Percentiles rank a stretch among this genome's conserved stretches.
Evolutionary conservation across 805 yeast genomes (phyloP).

Genomic region (Danielia reshetovae): DNA sequence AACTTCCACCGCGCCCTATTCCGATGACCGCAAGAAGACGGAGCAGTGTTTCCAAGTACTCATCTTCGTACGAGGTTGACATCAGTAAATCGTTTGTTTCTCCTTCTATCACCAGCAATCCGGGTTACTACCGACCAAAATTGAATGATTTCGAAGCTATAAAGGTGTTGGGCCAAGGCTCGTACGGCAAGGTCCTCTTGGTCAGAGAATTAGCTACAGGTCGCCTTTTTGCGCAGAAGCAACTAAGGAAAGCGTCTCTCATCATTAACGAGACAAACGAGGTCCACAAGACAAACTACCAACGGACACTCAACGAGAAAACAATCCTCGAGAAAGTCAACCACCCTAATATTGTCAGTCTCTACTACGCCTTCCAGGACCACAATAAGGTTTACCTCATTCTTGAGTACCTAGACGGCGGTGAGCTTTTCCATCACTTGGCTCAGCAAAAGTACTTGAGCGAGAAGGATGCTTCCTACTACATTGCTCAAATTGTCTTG

Average conservation of each 20-base stretch:
- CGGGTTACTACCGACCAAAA: slow-evolving; percentile 9
- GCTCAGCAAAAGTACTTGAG: slow-evolving; percentile 29
- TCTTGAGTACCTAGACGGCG: slow-evolving; percentile 83
- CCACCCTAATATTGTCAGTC: slow-evolving; percentile 78
- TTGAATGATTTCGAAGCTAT: slow-evolving; percentile 66
- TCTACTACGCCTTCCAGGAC: slow-evolving; percentile 83
- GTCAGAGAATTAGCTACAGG: slow-evolving; percentile 65
- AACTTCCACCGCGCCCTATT: slow-evolving; percentile 13
- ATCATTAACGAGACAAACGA: slow-evolving; percentile 41
- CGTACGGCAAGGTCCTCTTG: slow-evolving; percentile 80
- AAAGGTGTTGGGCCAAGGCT: slow-evolving; percentile 80
- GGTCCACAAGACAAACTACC: slow-evolving; percentile 38
- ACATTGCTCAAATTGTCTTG: slow-evolving; percentile 16
- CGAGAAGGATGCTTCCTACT: slow-evolving; percentile 17
- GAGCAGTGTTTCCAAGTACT: slow-evolving; percentile 16
- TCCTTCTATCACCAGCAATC: slow-evolving; percentile 15
- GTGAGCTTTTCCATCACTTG: slow-evolving; percentile 71
- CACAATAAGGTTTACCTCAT: slow-evolving; percentile 67
- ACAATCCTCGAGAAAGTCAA: slow-evolving; percentile 61
- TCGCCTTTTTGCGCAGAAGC: slow-evolving; percentile 79
- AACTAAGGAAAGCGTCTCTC: slow-evolving; percentile 76
- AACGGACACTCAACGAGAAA: slow-evolving; percentile 77
- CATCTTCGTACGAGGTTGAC: slow-evolving; percentile 33
- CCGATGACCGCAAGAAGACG: slow-evolving; percentile 12
- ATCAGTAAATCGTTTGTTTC: slow-evolving; percentile 30